Percentiles rank a stretch among this genome's conserved stretches.
phyloP scores from a whole-genome alignment of 116 monocot genomes.

The Phalaenopsis hybrid region DNA sequence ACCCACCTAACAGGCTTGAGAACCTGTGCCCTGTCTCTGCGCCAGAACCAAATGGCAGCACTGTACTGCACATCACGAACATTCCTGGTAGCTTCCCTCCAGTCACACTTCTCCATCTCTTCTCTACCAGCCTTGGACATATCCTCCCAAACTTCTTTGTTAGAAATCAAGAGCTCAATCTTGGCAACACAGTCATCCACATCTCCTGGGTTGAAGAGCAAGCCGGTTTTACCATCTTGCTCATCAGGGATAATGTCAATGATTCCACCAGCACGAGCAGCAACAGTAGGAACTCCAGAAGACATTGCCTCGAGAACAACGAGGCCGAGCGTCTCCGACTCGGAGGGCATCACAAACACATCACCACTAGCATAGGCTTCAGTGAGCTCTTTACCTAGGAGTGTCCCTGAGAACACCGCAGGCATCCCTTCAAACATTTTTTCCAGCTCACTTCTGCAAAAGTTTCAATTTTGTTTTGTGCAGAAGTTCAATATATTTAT shows the following conservation, averaged over 20 bases:
- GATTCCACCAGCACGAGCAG: constrained; percentile 50
- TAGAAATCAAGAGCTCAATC: constrained; percentile 18
- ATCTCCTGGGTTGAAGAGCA: constrained; percentile 36
- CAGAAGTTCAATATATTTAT: neutral
- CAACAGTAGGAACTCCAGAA: constrained; percentile 45
- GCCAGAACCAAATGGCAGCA: constrained; percentile 46
- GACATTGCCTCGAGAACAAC: constrained; percentile 57
- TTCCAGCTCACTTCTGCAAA: constrained; percentile 31
- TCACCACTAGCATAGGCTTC: constrained; percentile 51
- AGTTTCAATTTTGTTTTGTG: neutral
- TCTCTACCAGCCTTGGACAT: constrained; percentile 35
- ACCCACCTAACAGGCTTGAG: constrained; percentile 23
- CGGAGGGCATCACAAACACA: constrained; percentile 55
- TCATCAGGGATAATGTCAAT: constrained; percentile 38
- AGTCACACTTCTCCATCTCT: constrained; percentile 52
- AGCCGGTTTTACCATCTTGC: constrained; percentile 46
- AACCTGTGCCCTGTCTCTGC: constrained; percentile 25
- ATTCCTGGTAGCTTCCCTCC: constrained; percentile 36
- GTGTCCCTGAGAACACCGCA: constrained; percentile 45
- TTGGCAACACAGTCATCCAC: constrained; percentile 40
- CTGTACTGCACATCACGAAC: constrained; percentile 40
- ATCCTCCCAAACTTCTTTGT: constrained; percentile 21
- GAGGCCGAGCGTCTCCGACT: constrained; percentile 47
- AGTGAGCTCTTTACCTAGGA: constrained; percentile 46
- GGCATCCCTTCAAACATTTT: constrained; percentile 37